Conservation (phyloP, 371 early-diverging fungal species). For the Mucor ambiguus region DNA sequence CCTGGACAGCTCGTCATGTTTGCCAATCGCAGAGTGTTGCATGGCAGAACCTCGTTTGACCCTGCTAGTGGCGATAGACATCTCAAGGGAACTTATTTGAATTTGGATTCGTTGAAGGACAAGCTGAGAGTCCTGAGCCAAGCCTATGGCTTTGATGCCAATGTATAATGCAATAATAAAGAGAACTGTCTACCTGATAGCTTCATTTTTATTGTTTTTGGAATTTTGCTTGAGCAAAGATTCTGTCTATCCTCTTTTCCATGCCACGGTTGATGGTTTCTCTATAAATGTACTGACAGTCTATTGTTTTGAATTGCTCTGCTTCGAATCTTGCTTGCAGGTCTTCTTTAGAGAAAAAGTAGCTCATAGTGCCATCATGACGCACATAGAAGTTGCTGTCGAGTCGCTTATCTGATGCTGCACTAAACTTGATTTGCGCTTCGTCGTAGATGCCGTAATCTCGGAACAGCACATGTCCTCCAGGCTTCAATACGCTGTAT, state of each 20-base stretch:
- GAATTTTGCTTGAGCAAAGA: constrained; percentile 90
- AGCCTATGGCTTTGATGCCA: constrained; percentile 29
- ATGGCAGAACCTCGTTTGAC: constrained; percentile 83
- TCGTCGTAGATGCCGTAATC: constrained; percentile 91
- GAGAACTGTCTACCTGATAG: not conserved
- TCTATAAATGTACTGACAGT: constrained; percentile 75
- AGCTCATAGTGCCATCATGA: constrained; percentile 83
- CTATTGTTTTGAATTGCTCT: constrained; percentile 71
- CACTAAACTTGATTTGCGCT: constrained; percentile 87
- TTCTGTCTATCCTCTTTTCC: constrained; percentile 77
- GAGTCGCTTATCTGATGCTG: constrained; percentile 67
- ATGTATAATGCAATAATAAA: not conserved
- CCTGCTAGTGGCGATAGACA: constrained; percentile 72
- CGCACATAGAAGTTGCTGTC: constrained; percentile 86
- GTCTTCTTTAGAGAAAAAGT: constrained; percentile 67
- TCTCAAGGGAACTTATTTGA: constrained; percentile 82
- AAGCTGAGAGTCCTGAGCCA: constrained; percentile 43
- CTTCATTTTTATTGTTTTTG: constrained; percentile 26
- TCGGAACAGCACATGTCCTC: constrained; percentile 81
- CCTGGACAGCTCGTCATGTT: constrained; percentile 80
- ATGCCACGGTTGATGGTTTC: constrained; percentile 83
- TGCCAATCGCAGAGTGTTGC: constrained; percentile 83
- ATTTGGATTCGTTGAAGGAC: constrained; percentile 82
- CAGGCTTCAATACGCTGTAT: constrained; percentile 67
- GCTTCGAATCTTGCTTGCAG: constrained; percentile 58